Conservation (phyloP, 805 yeast genomes). For the Monosporozyma yasuniensis region DNA sequence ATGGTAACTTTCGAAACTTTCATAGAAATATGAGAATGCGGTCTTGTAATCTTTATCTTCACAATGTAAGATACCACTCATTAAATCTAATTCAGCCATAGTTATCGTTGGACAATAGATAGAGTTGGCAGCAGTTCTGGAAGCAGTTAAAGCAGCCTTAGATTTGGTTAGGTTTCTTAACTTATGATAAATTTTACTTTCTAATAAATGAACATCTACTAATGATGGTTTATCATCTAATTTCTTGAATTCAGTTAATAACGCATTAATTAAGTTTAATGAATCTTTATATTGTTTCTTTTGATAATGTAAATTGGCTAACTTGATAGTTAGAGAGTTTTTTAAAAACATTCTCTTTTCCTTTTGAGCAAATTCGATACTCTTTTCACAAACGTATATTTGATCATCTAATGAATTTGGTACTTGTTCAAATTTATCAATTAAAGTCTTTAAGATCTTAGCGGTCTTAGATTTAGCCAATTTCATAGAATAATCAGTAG, state of each 20-base stretch:
- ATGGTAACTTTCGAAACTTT: slow-evolving; percentile 85
- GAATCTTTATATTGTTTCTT: slow-evolving; percentile 61
- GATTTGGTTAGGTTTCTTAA: slow-evolving; percentile 85
- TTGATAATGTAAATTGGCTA: slow-evolving; percentile 65
- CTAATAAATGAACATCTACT: slow-evolving; percentile 90
- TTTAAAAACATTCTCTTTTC: slow-evolving; percentile 83
- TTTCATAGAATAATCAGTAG: slow-evolving; percentile 61
- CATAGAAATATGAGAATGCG: slow-evolving; percentile 90
- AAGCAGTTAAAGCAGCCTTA: slow-evolving; percentile 85
- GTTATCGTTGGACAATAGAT: slow-evolving; percentile 89
- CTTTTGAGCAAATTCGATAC: slow-evolving; percentile 77
- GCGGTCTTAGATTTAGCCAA: slow-evolving; percentile 94
- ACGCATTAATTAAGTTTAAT: slow-evolving; percentile 56
- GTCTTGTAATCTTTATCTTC: slow-evolving; percentile 96
- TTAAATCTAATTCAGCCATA: slow-evolving; percentile 90
- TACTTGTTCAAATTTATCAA: slow-evolving; percentile 64
- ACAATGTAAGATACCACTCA: slow-evolving; percentile 92
- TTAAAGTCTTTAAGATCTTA: slow-evolving; percentile 71
- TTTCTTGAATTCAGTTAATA: slow-evolving; percentile 80
- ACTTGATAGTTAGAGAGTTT: slow-evolving; percentile 77
- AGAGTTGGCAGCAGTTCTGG: slow-evolving; percentile 95
- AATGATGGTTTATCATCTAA: slow-evolving; percentile 91
- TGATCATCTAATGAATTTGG: slow-evolving; percentile 60
- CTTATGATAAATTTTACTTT: slow-evolving; percentile 83
- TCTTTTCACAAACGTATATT: slow-evolving; percentile 62